Evolutionary conservation across 2,329 filamentous ascomycete genomes (phyloP), one percentile per base, ranked within the genome.

Genomic region (Colletotrichum australisinense): DNA sequence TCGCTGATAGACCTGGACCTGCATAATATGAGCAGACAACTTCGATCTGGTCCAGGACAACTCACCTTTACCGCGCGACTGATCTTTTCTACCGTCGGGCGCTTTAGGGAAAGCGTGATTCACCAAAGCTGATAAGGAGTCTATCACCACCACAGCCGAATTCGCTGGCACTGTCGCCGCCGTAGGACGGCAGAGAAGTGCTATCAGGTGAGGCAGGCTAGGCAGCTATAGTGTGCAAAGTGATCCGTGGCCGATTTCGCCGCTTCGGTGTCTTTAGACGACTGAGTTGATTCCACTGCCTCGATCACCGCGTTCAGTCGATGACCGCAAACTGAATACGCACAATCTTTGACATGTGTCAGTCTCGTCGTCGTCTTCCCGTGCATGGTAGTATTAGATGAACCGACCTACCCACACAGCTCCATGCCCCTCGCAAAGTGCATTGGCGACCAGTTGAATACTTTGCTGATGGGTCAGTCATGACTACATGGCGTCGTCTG

Each of bases 371-470:
- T 52, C 30, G 26, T 55, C 14, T 46, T 38, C 38, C 53, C 14
- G 38, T 35, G 46, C 26, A 24, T 63, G 30, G 42, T n/a, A 53
- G 38, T 55, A 46, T 28, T 35, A 64, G 77, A 75, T 76, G 65
- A 75, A 89, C 90, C 78, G 83, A 95, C 94, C 94, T 85, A 97
- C 90, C 95, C 95, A 98, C 57, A 95, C 88, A 64, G 95, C 94
- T 74, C 86, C 86, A 52, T 89, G 84, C 59, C 90, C 90, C 73
- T 87, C 85, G 65, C 83, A 84, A 63, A 97, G 82, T 22, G 91
- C 90, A 80, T 89, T 91, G 14, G 89, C 88, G 73, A 92, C 88
- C 56, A 94, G 84, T 79, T 95, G 94, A 77, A 96, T 88, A 46
- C 94, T 96, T 72, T 9, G 19, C 24, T 19, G 52, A 63, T 35